Base-by-base conservation (phyloP, 2,329 filamentous ascomycete species). In the Hypoxylon sp. region DNA sequence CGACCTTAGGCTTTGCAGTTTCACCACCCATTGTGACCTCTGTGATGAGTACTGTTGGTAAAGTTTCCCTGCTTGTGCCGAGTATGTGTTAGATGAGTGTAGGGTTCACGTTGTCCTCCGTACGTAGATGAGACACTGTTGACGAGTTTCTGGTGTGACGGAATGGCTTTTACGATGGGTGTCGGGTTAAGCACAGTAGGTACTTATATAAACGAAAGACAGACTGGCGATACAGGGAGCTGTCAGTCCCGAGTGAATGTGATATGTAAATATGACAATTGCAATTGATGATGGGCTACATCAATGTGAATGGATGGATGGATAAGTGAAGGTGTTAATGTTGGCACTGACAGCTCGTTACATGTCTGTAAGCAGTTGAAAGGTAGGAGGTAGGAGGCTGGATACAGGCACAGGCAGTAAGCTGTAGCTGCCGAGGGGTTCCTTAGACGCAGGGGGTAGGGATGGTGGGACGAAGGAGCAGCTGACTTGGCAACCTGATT, bases 1-100 rank as follows among this genome's bases (percentile, higher is more conserved):
- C 72, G 71, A 79, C 78, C 76, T 80, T 82, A 55, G 74, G 72
- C 64, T 80, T 78, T 62, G 74, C 73, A 57, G 79, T 73, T 69
- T 79, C 83, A 70, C 84, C 84, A 71, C 84, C 84, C 84, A 87
- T 86, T 70, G 70, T 80, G 72, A 50, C 46, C 53, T 56, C 39
- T 32, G 59, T n/a, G 53, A 63, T 30, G 47, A 58, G 53, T 55
- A 55, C 34, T 28, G 55, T n/a, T 34, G 48, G 17, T 39, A 54
- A 59, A 15, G 48, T 11, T 56, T 65, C 51, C 54, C 68, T 69
- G 17, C 15, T 62, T 26, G 15, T 7, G 17, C 11, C 17, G 39
- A 26, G 10, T 51, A 34, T 32, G 26, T 11, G 63, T 64, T 59
- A 63, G 52, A 59, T 11, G 19, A 51, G 15, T 59, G 20, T 13